Conservation (phyloP, 2,329 filamentous ascomycete species). For the Simplicillium sp. region DNA sequence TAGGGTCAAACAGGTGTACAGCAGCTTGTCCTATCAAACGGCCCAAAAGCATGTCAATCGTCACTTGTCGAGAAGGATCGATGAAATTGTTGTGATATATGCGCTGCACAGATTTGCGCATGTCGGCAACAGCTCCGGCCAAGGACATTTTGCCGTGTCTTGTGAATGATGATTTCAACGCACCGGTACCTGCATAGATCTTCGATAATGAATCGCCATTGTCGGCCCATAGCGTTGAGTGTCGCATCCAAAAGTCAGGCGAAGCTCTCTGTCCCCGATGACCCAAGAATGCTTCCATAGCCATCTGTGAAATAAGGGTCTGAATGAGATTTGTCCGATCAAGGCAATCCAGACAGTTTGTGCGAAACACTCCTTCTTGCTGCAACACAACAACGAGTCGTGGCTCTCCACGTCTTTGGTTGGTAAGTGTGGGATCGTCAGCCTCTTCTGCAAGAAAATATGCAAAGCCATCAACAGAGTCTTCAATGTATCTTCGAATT, state of each 20-base stretch:
- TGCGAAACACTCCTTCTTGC: slow-evolving; percentile 91
- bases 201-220: slow-evolving; percentile 90
- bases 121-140: slow-evolving; percentile 87
- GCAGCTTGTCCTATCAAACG: slow-evolving; percentile 73
- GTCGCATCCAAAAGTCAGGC: slow-evolving; percentile 82
- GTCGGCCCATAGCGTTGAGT: slow-evolving; percentile 92
- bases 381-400: slow-evolving; percentile 65
- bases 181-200: slow-evolving; percentile 94
- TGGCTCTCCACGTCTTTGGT: slow-evolving; percentile 22
- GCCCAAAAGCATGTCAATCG: slow-evolving; percentile 87
- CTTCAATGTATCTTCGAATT: slow-evolving; percentile 69
- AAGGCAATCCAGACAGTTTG: slow-evolving; percentile 92
- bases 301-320: slow-evolving; percentile 91
- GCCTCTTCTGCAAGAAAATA: slow-evolving; percentile 77
- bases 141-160: slow-evolving; percentile 92
- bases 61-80: slow-evolving; percentile 86
- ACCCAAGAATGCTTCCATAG: slow-evolving; percentile 71
- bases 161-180: slow-evolving; percentile 91
- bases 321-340: slow-evolving; percentile 95
- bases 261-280: slow-evolving; percentile 61
- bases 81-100: slow-evolving; percentile 97
- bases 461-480: slow-evolving; percentile 79
- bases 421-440: slow-evolving; percentile 38
- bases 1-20: slow-evolving; percentile 84
- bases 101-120: slow-evolving; percentile 85